Percentiles rank a stretch among this genome's conserved stretches.
Evolutionary conservation across 768 basidiomycete genomes (phyloP).

Genomic region (Strobilomyces confusus): DNA sequence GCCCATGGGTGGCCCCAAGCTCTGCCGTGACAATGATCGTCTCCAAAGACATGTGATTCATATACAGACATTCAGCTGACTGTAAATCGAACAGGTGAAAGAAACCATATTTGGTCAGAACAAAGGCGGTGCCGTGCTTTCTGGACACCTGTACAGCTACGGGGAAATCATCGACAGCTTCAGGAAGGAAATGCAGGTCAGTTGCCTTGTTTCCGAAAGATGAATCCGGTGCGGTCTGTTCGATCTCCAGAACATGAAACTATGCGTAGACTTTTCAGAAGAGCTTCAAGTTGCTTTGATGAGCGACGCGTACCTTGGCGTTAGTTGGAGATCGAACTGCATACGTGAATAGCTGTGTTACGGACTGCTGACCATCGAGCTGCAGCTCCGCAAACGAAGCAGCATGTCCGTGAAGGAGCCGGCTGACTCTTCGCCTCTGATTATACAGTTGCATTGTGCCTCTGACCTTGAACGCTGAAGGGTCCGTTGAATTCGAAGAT

Average conservation of each 20-base stretch:
- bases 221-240: constrained; percentile 91
- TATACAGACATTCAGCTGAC: constrained; percentile 95
- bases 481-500: constrained; percentile 85
- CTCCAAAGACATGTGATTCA: constrained; percentile 99
- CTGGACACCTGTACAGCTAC: constrained; percentile 99
- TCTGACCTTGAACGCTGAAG: constrained; percentile 97
- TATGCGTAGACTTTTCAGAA: constrained; percentile 31
- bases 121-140: constrained; percentile 93
- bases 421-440: constrained; percentile 88
- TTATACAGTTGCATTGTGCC: constrained; percentile 98
- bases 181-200: constrained; percentile 98
- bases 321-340: constrained; percentile 92
- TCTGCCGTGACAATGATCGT: constrained; percentile 99
- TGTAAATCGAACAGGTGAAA: constrained; percentile 99
- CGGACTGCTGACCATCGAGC: constrained; percentile 79
- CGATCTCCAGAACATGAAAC: constrained; percentile 98
- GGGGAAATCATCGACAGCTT: constrained; percentile 97
- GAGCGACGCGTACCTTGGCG: constrained; percentile 69
- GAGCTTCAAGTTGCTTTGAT: background rate
- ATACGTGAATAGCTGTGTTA: constrained; percentile 92
- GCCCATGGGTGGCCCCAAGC: constrained; percentile 89
- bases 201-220: constrained; percentile 96
- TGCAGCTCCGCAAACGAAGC: constrained; percentile 93
- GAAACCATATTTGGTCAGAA: constrained; percentile 98
- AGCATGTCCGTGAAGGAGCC: constrained; percentile 98